A percentile compares a stretch with the other conserved stretches of the same genome.
Conservation (phyloP, 768 basidiomycete genomes). For the Grammothele lineata region DNA sequence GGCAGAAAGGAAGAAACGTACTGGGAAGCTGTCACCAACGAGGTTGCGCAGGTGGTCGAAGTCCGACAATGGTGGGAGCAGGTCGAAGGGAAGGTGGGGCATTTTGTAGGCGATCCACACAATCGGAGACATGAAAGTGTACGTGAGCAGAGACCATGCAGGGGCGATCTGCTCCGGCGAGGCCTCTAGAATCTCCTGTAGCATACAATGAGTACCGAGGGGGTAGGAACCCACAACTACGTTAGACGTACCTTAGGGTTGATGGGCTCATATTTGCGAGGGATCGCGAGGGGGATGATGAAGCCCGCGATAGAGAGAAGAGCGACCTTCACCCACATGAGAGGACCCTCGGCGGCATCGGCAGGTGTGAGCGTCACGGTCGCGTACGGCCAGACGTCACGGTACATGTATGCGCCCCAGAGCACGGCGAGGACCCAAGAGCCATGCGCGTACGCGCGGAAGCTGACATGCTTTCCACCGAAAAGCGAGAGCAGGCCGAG, state of each 20-base stretch:
- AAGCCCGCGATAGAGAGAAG: conserved; percentile 32
- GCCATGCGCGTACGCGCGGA: conserved; percentile 28
- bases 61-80: conserved; percentile 33
- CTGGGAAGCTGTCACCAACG: conserved; percentile 22
- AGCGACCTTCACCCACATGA: conserved; percentile 35
- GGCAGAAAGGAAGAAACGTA: conserved; percentile 13
- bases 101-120: conserved; percentile 28
- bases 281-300: conserved; percentile 35
- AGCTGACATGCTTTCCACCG: conserved; percentile 19
- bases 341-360: conserved; percentile 28
- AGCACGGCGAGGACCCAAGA: conserved; percentile 29
- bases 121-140: conserved; percentile 36
- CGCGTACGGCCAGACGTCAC: conserved; percentile 36
- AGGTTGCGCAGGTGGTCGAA: conserved; percentile 26
- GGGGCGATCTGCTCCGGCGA: conserved; percentile 45
- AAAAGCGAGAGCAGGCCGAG: conserved; percentile 28
- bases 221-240: background rate
- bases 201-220: background rate
- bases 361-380: conserved; percentile 30
- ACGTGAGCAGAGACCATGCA: conserved; percentile 35
- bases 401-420: conserved; percentile 33
- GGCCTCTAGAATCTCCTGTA: conserved; percentile 11
- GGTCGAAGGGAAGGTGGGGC: conserved; percentile 28
- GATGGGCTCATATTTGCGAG: conserved; percentile 36
- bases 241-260: conserved; percentile 30